Conservation (phyloP, 75 land plant genomes). For the Gnetum montanum region DNA sequence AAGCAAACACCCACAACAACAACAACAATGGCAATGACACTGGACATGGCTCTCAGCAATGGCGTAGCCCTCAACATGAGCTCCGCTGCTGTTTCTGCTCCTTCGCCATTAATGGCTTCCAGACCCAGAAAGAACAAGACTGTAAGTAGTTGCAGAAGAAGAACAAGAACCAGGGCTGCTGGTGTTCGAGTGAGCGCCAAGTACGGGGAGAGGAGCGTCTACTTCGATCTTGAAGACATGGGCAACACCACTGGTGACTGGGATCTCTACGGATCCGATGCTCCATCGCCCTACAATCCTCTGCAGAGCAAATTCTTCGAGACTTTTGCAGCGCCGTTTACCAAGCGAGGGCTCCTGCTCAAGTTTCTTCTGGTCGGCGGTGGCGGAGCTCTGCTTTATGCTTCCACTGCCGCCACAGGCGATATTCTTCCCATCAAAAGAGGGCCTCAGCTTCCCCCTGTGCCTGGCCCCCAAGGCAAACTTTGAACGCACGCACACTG, state of each 20-base stretch:
- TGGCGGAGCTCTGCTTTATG: slow-evolving; percentile 49
- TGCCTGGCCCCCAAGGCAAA: slow-evolving; percentile 81
- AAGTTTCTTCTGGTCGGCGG: slow-evolving; percentile 84
- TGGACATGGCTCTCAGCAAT: too few relatives aligned
- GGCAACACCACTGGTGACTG: slow-evolving; percentile 97
- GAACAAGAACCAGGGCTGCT: too few relatives aligned
- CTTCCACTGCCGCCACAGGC: slow-evolving; percentile 51
- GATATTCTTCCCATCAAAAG: slow-evolving; percentile 87
- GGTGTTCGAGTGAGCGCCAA: slow-evolving; percentile 62
- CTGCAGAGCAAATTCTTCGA: slow-evolving; percentile 99
- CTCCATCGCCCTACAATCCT: slow-evolving; percentile 85
- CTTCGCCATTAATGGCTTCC: too few relatives aligned
- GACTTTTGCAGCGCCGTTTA: slow-evolving; percentile 90
- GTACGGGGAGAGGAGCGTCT: slow-evolving; percentile 95
- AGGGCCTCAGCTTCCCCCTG: slow-evolving; percentile 69
- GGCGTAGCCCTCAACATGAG: too few relatives aligned
- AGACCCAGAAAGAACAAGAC: too few relatives aligned
- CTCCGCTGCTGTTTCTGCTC: too few relatives aligned
- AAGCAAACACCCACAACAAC: too few relatives aligned
- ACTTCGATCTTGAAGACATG: slow-evolving; percentile 92
- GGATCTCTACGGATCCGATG: slow-evolving; percentile 95
- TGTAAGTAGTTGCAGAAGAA: not conserved
- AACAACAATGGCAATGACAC: too few relatives aligned
- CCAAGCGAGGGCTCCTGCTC: slow-evolving; percentile 91
- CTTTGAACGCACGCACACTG: slow-evolving; percentile 25